phyloP scores from a whole-genome alignment of 495 filamentous ascomycete genomes.

The Annulohypoxylon nitens region DNA sequence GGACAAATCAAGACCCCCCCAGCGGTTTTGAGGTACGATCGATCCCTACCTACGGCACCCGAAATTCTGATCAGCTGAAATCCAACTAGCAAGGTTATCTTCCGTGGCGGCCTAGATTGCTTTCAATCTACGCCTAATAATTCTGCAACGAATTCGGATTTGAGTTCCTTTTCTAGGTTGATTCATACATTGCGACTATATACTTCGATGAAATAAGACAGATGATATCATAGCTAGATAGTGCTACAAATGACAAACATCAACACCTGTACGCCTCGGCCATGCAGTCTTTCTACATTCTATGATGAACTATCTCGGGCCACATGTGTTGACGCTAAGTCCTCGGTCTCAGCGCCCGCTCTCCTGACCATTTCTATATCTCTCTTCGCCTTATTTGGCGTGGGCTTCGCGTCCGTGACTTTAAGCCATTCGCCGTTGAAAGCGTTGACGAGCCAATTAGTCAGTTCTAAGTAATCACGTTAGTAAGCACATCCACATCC shows the following conservation, averaged over 20 bases:
- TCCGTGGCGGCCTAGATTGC: too few species aligned
- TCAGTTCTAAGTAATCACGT: constrained; percentile 70
- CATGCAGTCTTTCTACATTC: constrained; percentile 20
- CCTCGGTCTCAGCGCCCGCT: constrained; percentile 12
- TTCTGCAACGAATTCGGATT: neutral
- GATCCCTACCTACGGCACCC: too few species aligned
- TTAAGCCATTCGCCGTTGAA: constrained; percentile 97
- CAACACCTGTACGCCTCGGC: constrained; percentile 28
- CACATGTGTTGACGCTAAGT: constrained; percentile 9
- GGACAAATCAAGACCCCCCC: too few species aligned
- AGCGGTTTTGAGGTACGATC: too few species aligned
- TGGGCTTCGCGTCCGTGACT: constrained; percentile 75
- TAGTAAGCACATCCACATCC: constrained; percentile 47
- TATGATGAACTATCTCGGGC: constrained; percentile 12
- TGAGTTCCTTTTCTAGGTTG: neutral
- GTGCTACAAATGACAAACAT: constrained; percentile 4
- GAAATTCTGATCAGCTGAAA: too few species aligned
- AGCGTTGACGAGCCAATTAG: constrained; percentile 94
- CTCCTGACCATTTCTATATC: constrained; percentile 40
- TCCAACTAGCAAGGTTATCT: too few species aligned
- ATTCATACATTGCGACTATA: neutral
- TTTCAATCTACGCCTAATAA: neutral
- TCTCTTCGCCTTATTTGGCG: constrained; percentile 44
- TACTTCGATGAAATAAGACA: neutral
- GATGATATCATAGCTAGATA: neutral